These are phyloP conservation scores for Laguncularia racemosa DNA, from an alignment of 345 rosid genomes.

Conservation along the genomic window DNA sequence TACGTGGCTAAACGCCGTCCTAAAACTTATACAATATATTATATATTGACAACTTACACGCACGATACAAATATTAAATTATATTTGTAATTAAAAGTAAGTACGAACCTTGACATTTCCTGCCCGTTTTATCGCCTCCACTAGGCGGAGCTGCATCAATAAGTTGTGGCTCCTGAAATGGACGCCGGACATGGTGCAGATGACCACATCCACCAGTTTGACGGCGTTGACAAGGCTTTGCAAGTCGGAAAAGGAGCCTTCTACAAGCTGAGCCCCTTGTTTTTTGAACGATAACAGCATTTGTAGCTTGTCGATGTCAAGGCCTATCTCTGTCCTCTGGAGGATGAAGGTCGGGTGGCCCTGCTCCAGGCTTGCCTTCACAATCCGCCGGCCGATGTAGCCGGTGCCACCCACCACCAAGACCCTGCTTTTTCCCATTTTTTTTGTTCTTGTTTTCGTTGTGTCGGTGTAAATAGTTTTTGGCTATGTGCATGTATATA, in stretches of 20 bases:
- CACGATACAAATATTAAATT: too few relatives aligned
- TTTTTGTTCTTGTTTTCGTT: too few relatives aligned
- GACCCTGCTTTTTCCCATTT: conserved; percentile 38
- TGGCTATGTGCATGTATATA: not conserved
- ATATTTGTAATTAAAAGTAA: too few relatives aligned
- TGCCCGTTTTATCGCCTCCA: conserved; percentile 59
- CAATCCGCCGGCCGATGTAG: conserved; percentile 50
- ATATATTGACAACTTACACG: too few relatives aligned
- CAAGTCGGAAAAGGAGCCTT: conserved; percentile 43
- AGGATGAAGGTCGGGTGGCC: conserved; percentile 55
- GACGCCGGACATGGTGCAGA: conserved; percentile 59
- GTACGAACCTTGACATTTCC: conserved; percentile 58
- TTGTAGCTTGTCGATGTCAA: conserved; percentile 58
- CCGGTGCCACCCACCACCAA: conserved; percentile 64
- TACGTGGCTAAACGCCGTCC: too few relatives aligned
- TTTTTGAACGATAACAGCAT: conserved; percentile 39
- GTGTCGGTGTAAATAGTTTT: not conserved
- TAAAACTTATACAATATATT: too few relatives aligned
- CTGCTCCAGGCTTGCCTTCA: conserved; percentile 41
- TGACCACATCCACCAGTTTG: conserved; percentile 49
- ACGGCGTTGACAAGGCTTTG: conserved; percentile 42
- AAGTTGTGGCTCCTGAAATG: conserved; percentile 50
- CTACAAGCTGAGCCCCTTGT: conserved; percentile 39
- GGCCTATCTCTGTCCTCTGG: conserved; percentile 48
- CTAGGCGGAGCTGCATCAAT: conserved; percentile 47